Conservation (phyloP, 805 yeast genomes). For the fission yeast (Schizosaccharomyces pombe) region DNA sequence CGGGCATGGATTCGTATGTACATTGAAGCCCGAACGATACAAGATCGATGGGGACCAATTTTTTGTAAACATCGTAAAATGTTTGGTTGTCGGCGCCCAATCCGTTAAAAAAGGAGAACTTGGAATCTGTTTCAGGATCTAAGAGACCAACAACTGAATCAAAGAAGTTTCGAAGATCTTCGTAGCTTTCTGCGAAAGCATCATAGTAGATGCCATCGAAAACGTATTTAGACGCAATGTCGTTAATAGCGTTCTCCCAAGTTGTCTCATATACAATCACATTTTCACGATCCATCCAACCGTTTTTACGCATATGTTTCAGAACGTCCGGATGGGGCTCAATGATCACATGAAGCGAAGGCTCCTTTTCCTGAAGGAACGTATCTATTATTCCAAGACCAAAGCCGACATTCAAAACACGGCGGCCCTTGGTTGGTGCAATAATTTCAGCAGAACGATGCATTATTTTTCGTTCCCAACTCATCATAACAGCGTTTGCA, state of each 20-base stretch:
- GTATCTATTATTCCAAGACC: constrained; percentile 92
- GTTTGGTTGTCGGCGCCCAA: constrained; percentile 57
- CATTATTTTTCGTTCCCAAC: constrained; percentile 79
- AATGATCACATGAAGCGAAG: constrained; percentile 59
- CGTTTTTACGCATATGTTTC: constrained; percentile 38
- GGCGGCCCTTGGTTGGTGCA: constrained; percentile 15
- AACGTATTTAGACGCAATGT: constrained; percentile 40
- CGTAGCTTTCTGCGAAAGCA: constrained; percentile 78
- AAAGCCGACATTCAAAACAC: constrained; percentile 66
- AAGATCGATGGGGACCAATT: constrained; percentile 59
- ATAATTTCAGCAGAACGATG: constrained; percentile 46
- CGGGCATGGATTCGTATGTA: constrained; percentile 20
- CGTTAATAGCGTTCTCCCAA: constrained; percentile 39
- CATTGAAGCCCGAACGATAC: constrained; percentile 54
- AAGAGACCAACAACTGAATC: constrained; percentile 55
- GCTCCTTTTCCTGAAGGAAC: constrained; percentile 36
- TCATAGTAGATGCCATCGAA: constrained; percentile 87
- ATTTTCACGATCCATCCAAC: constrained; percentile 56
- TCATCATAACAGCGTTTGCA: constrained; percentile 92
- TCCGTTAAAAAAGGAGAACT: constrained; percentile 81
- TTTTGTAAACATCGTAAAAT: constrained; percentile 63
- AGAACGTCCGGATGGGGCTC: constrained; percentile 92
- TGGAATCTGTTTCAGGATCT: constrained; percentile 24
- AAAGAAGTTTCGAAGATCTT: constrained; percentile 66
- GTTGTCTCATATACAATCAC: constrained; percentile 67